Percentiles rank a stretch among this genome's conserved stretches.
Conservation (phyloP, 2,329 filamentous ascomycete species). For the Dothideomycetes sp. region DNA sequence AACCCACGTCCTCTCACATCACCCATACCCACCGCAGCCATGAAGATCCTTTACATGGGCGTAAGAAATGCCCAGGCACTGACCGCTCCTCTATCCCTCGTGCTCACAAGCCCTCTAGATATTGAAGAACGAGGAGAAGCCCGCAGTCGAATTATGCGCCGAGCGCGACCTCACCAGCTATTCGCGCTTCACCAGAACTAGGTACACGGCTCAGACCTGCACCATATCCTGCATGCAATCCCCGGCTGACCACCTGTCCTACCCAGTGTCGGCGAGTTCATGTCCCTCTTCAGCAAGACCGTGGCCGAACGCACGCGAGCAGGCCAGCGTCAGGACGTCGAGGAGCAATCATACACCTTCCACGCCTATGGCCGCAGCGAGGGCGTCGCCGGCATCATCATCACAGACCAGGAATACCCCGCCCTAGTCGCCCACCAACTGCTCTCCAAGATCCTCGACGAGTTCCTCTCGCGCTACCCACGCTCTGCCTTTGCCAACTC, state of each 20-base stretch:
- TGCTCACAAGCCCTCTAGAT: conserved; percentile 43
- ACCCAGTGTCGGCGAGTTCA: conserved; percentile 56
- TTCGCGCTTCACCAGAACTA: conserved; percentile 67
- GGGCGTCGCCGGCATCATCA: conserved; percentile 36
- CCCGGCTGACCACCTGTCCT: conserved; percentile 7
- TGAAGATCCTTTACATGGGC: conserved; percentile 84
- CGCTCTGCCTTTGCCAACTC: conserved; percentile 52
- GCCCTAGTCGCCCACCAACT: conserved; percentile 76
- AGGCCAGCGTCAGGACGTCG: conserved; percentile 76
- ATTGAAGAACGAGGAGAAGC: conserved; percentile 67
- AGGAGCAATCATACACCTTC: conserved; percentile 65
- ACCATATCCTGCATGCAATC: neutral
- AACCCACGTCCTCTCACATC: neutral
- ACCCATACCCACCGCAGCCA: conserved; percentile 38
- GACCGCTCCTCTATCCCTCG: conserved; percentile 13
- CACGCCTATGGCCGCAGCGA: conserved; percentile 35
- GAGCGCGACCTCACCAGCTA: conserved; percentile 71
- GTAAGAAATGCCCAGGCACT: conserved; percentile 40
- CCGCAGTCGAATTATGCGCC: conserved; percentile 62
- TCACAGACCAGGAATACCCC: conserved; percentile 40
- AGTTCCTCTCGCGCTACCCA: conserved; percentile 71
- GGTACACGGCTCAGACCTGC: too few species aligned
- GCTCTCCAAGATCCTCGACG: conserved; percentile 75
- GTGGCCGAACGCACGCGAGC: conserved; percentile 74
- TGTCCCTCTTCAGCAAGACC: conserved; percentile 76